Conservation (phyloP, 306 rosid genomes). For the Cucumis sativus region Cucumber_9930_V3 NC_026655.2:23822001-23822500, state of each 20-base stretch:
- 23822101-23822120: not conserved
- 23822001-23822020: not conserved
- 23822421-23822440: not conserved
- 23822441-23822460: not conserved
- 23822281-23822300: no score
- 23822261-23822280: not conserved
- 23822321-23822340: not conserved
- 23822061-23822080: not conserved
- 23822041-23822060: not conserved
- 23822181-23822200: not conserved
- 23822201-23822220: not conserved
- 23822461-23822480: conserved; percentile 31
- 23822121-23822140: not conserved
- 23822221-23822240: not conserved
- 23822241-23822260: not conserved
- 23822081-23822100: not conserved
- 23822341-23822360: not conserved
- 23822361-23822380: not conserved
- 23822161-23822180: not conserved
- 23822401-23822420: not conserved
- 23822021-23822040: not conserved
- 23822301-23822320: not conserved
- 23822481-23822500: conserved; percentile 81
- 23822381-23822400: not conserved
- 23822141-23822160: not conserved